Conservation (phyloP, 1,284 basidiomycete species). For the Tilletia horrida region DNA sequence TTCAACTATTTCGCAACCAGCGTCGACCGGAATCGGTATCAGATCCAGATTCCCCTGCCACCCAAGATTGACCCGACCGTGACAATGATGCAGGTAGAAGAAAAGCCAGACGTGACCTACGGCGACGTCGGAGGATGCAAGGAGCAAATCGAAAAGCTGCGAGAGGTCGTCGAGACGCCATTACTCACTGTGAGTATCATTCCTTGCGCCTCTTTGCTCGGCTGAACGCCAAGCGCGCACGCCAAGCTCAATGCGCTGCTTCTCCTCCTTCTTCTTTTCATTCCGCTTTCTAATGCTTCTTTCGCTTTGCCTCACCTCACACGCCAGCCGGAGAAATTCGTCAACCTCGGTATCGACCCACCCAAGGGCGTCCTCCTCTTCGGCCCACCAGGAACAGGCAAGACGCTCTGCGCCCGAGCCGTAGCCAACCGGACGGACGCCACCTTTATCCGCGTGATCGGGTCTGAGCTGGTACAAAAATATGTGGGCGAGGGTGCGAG, state of each 20-base stretch:
- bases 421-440: conserved; percentile 98
- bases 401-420: conserved; percentile 95
- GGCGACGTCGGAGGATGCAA: conserved; percentile 98
- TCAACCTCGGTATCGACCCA: conserved; percentile 96
- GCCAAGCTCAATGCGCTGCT: no score
- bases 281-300: background rate
- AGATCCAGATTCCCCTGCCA: conserved; percentile 99
- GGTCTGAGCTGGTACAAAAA: conserved; percentile 97
- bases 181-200: conserved; percentile 66
- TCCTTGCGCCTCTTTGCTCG: no score
- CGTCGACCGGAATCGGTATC: conserved; percentile 94
- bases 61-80: conserved; percentile 99
- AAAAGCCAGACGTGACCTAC: conserved; percentile 97
- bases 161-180: conserved; percentile 98
- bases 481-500: conserved; percentile 98
- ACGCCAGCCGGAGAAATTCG: conserved; percentile 86
- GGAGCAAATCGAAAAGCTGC: conserved; percentile 98
- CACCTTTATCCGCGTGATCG: conserved; percentile 98
- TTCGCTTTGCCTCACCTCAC: background rate
- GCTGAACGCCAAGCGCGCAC: no score
- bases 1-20: conserved; percentile 8
- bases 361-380: conserved; percentile 96
- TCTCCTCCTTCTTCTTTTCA: background rate
- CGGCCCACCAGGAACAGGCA: conserved; percentile 93
- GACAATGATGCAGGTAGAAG: conserved; percentile 99